Evolutionary conservation across 805 yeast genomes (phyloP).

Genomic region (Metschnikowia aberdeeniae): DNA sequence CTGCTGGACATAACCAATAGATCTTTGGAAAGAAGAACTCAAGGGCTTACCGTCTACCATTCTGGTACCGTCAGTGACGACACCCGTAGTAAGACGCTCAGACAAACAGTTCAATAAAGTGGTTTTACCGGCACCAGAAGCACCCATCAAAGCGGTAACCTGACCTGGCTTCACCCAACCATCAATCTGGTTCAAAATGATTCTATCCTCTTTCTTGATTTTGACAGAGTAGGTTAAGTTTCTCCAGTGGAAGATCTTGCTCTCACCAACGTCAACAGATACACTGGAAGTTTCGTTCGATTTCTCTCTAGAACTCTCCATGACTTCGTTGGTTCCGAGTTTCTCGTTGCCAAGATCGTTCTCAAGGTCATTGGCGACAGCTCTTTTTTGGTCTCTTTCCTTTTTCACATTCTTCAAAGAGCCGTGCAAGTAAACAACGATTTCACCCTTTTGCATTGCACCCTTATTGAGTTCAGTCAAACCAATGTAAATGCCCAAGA

Average conservation of each 20-base stretch:
- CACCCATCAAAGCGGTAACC: conserved; percentile 80
- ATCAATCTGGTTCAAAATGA: conserved; percentile 38
- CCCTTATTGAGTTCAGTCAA: conserved; percentile 44
- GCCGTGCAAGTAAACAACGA: conserved; percentile 28
- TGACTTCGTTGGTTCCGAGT: conserved; percentile 24
- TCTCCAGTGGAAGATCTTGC: conserved; percentile 36
- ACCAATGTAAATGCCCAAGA: conserved; percentile 30
- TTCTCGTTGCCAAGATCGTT: conserved; percentile 31
- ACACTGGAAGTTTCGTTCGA: conserved; percentile 10
- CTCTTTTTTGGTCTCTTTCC: conserved; percentile 18
- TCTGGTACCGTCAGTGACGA: conserved; percentile 56
- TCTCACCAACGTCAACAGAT: conserved; percentile 10
- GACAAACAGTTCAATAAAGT: conserved; percentile 70
- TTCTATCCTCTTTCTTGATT: conserved; percentile 34
- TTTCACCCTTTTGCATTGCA: conserved; percentile 43
- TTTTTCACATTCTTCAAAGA: conserved; percentile 46
- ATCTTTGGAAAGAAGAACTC: conserved; percentile 65
- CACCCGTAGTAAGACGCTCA: conserved; percentile 67
- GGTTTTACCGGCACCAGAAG: conserved; percentile 85
- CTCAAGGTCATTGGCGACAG: conserved; percentile 32
- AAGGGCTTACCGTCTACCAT: conserved; percentile 65
- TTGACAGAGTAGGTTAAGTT: conserved; percentile 35
- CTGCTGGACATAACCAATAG: conserved; percentile 79
- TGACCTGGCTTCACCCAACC: conserved; percentile 83
- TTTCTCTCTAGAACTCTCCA: conserved; percentile 23